Conservation (phyloP, 805 yeast species). For the Zygoascus tannicola region DNA sequence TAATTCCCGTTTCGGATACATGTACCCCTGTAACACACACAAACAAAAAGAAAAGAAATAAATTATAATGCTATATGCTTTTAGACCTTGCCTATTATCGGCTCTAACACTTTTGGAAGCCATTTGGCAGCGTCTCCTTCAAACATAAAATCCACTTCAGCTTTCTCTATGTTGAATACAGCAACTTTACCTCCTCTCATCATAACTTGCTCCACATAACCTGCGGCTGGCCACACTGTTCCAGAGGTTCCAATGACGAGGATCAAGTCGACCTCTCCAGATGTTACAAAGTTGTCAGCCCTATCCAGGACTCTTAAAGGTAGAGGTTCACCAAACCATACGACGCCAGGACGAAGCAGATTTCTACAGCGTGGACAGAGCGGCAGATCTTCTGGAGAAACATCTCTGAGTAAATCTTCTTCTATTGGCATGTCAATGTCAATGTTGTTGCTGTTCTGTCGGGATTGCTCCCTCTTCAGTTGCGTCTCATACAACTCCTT, state of each 20-base stretch:
- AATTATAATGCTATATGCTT: no score
- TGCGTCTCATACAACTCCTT: background rate
- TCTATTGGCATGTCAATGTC: no score
- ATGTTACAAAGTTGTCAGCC: conserved; percentile 62
- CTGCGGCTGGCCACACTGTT: conserved; percentile 84
- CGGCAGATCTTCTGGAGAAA: conserved; percentile 51
- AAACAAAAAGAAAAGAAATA: no score
- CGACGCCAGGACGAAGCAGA: conserved; percentile 76
- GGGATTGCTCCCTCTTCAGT: background rate
- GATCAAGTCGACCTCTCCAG: conserved; percentile 55
- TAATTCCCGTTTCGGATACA: no score
- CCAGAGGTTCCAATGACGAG: conserved; percentile 82
- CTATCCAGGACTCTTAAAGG: conserved; percentile 53
- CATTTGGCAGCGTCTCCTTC: conserved; percentile 69
- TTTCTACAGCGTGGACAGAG: conserved; percentile 70
- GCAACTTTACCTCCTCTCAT: conserved; percentile 75
- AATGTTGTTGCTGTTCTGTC: background rate
- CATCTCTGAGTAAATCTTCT: conserved; percentile 14
- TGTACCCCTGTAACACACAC: no score
- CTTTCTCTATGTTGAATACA: conserved; percentile 65
- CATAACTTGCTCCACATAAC: conserved; percentile 71
- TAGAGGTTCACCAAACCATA: conserved; percentile 90
- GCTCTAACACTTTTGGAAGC: conserved; percentile 59
- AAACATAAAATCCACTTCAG: conserved; percentile 56
- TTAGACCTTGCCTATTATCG: conserved; percentile 23